Percentiles rank a stretch among this genome's conserved stretches.
These are phyloP conservation scores for Fusarium sulawesiense DNA, from an alignment of 2,329 filamentous ascomycete genomes.

Conservation along the genomic window DNA sequence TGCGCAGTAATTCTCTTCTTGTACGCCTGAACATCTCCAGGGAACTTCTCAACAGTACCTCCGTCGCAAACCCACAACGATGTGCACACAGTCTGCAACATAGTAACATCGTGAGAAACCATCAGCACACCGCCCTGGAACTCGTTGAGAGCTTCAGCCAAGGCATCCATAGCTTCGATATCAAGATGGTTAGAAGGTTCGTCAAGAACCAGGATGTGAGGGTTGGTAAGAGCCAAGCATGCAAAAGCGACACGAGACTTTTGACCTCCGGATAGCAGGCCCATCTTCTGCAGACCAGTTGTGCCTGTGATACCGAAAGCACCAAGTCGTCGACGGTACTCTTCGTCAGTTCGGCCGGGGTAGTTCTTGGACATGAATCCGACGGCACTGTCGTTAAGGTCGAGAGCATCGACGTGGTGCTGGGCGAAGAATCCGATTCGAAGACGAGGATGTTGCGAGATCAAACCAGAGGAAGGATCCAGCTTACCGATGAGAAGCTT, in stretches of 20 bases:
- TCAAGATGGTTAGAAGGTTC: conserved; percentile 98
- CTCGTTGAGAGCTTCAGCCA: conserved; percentile 82
- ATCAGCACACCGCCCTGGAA: conserved; percentile 97
- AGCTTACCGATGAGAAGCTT: conserved; percentile 95
- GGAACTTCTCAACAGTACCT: conserved; percentile 95
- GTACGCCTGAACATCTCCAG: conserved; percentile 93
- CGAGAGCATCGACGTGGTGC: conserved; percentile 96
- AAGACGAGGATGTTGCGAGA: conserved; percentile 88
- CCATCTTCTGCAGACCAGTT: conserved; percentile 97
- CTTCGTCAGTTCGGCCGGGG: conserved; percentile 91
- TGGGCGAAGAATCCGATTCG: conserved; percentile 97
- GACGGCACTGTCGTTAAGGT: conserved; percentile 88
- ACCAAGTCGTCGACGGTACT: conserved; percentile 94
- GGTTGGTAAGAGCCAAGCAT: conserved; percentile 92
- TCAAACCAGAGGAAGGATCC: conserved; percentile 78
- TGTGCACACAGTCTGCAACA: conserved; percentile 95
- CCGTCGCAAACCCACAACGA: conserved; percentile 97
- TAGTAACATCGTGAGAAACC: conserved; percentile 99
- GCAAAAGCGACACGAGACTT: conserved; percentile 98
- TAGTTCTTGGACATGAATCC: conserved; percentile 96
- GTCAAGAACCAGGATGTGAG: conserved; percentile 97
- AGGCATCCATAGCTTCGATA: conserved; percentile 98
- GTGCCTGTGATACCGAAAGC: conserved; percentile 93
- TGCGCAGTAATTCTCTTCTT: conserved; percentile 96
- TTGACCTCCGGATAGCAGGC: conserved; percentile 91